Base-by-base conservation (phyloP, 169 alveolate genomes). In the Babesia bigemina region DNA sequence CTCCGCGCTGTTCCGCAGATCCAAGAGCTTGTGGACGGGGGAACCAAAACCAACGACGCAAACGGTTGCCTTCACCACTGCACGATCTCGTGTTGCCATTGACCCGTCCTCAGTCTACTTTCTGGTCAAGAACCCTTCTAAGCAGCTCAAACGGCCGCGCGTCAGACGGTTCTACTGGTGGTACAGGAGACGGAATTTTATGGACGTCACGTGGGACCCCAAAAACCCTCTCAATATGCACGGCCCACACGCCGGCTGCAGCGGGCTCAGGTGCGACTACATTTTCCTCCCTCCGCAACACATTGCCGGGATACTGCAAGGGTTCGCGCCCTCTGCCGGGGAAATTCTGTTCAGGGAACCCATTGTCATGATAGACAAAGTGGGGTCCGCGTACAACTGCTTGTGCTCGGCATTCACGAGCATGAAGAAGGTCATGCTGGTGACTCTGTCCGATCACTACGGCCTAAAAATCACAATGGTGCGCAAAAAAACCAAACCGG, bases 191-290 rank as follows among this genome's bases (percentile, higher is more conserved):
- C 55, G 77, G 22, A 16, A 36, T 48, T 67, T 56, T 39, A 76
- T 66, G 70, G 95, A 91, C 63, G 88, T 84, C 62, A 93, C 97
- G 7, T 93, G 97, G 97, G 97, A 93, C 55, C 97, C 97, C 4
- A 76, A 85, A 70, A 93, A 93, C 74, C 96, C 96, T 11, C 91
- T 93, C 17, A 93, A 93, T 84, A 73, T 82, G 36, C 90, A 86
- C 44, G 97, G 97, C 19, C 97, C 97, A 0, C 97, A 93, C 49
- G 90, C 95, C 44, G 86, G 91, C 33, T 93, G 96, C 56, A 92
- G 88, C 55, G 97, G 96, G 28, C 86, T 92, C 53, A 71, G 97
- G 39, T 93, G 96, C 79, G 97, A 93, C 65, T 92, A 93, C 74
- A 88, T 93, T 11, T 93, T 93, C 79, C 88, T 93, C 39, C 97